Evolutionary conservation across 768 basidiomycete species (phyloP).

Genomic region (Tricholoma sp.): DNA sequence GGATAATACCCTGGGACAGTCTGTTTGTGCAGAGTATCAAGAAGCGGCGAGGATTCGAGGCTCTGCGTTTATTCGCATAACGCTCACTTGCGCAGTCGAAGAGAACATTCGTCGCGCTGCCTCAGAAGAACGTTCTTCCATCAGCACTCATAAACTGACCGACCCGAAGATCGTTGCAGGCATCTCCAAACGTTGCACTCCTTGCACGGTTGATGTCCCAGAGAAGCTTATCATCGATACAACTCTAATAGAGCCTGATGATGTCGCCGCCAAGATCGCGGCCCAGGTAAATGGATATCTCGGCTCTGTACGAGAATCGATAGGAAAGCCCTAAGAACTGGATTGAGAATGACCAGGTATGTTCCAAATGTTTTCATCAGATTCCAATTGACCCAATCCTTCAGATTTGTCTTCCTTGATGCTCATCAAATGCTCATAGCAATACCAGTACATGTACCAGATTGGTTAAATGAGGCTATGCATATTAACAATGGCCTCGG

Average conservation of each 20-base stretch:
- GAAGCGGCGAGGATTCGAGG: background rate
- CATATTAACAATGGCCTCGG: too few relatives aligned
- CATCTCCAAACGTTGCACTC: background rate
- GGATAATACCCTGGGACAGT: background rate
- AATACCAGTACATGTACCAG: background rate
- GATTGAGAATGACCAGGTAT: background rate
- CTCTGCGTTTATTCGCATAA: background rate
- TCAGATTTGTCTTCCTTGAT: background rate
- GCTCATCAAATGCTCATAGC: too few relatives aligned
- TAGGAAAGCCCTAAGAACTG: too few relatives aligned
- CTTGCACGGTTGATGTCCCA: background rate
- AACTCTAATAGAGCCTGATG: background rate
- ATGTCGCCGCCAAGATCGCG: background rate
- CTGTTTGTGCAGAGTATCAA: background rate
- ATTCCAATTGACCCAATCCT: background rate
- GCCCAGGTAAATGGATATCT: background rate
- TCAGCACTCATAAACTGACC: background rate
- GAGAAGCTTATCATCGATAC: background rate
- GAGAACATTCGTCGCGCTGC: background rate
- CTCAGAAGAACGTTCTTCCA: background rate
- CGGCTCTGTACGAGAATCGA: background rate
- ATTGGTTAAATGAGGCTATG: background rate
- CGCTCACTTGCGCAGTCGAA: background rate
- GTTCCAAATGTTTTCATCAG: background rate
- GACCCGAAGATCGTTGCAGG: background rate